Conservation (phyloP, 768 basidiomycete genomes). For the Suillus spraguei region DNA sequence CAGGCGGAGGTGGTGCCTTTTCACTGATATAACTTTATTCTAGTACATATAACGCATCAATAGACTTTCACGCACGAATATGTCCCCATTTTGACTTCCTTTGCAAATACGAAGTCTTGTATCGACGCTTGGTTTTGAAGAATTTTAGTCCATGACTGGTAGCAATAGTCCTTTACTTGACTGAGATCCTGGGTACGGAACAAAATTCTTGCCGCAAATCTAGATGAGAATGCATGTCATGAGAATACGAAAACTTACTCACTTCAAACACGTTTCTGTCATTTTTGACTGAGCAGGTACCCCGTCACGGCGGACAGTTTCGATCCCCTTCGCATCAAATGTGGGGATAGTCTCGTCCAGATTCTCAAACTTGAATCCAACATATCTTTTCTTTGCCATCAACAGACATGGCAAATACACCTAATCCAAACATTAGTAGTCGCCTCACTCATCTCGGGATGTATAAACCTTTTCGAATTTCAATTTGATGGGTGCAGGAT, state of each 20-base stretch:
- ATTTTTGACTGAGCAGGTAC: slow-evolving; percentile 91
- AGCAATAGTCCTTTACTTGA: slow-evolving; percentile 87
- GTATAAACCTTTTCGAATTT: slow-evolving; percentile 91
- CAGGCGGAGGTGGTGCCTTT: slow-evolving; percentile 86
- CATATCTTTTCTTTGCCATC: slow-evolving; percentile 98
- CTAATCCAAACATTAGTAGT: slow-evolving; percentile 41
- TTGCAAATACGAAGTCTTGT: slow-evolving; percentile 95
- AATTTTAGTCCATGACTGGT: slow-evolving; percentile 80
- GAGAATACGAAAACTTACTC: slow-evolving; percentile 20
- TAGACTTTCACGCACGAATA: slow-evolving; percentile 64
- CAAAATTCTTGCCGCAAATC: slow-evolving; percentile 53
- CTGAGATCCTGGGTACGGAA: slow-evolving; percentile 92
- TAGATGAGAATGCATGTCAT: background rate
- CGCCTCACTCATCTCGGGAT: background rate
- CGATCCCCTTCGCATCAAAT: slow-evolving; percentile 98
- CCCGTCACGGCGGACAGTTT: slow-evolving; percentile 93
- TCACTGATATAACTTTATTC: slow-evolving; percentile 53
- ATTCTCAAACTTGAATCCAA: slow-evolving; percentile 93
- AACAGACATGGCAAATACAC: slow-evolving; percentile 94
- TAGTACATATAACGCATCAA: background rate
- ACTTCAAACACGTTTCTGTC: slow-evolving; percentile 90
- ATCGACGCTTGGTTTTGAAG: slow-evolving; percentile 77
- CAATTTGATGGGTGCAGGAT: slow-evolving; percentile 90
- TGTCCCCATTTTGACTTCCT: slow-evolving; percentile 90
- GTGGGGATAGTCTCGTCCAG: slow-evolving; percentile 75